These are phyloP conservation scores for Pichia sp. DNA, from an alignment of 1,139 yeast species.

Conservation along the genomic window DNA sequence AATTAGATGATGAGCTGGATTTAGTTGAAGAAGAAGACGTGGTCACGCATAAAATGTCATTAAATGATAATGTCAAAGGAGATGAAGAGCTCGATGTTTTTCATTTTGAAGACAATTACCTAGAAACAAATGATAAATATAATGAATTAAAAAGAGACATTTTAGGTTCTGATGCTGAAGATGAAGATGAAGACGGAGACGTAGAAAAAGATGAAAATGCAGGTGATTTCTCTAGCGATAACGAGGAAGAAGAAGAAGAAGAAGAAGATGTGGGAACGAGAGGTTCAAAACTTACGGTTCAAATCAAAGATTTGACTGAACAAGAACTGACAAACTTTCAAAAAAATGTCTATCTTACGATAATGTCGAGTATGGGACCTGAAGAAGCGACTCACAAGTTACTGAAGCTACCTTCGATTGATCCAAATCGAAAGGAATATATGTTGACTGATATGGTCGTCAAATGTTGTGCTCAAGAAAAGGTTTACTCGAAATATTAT, in stretches of 20 bases:
- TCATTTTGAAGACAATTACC: constrained; percentile 43
- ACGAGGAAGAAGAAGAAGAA: constrained; percentile 35
- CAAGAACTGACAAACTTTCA: constrained; percentile 54
- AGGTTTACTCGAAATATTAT: constrained; percentile 78
- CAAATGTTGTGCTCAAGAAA: constrained; percentile 81
- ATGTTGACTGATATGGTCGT: constrained; percentile 67
- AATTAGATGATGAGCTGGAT: constrained; percentile 40
- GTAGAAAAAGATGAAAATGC: constrained; percentile 20
- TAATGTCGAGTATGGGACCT: constrained; percentile 89
- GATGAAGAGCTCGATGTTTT: constrained; percentile 45
- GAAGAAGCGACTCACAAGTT: constrained; percentile 92
- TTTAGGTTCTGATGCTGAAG: constrained; percentile 36
- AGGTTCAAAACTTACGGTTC: constrained; percentile 13
- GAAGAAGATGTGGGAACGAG: constrained; percentile 16
- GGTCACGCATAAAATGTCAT: constrained; percentile 47
- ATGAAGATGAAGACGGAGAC: constrained; percentile 20
- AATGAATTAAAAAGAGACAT: constrained; percentile 32
- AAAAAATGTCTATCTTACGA: constrained; percentile 67
- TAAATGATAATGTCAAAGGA: constrained; percentile 43
- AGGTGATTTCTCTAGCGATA: constrained; percentile 11
- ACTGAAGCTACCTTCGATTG: constrained; percentile 38
- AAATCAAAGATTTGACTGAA: constrained; percentile 63
- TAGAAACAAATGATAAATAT: constrained; percentile 40
- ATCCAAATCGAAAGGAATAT: constrained; percentile 27
- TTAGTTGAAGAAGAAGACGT: constrained; percentile 61